Conservation (phyloP, 2,329 filamentous ascomycete species). For the Neonectria faginata region DNA sequence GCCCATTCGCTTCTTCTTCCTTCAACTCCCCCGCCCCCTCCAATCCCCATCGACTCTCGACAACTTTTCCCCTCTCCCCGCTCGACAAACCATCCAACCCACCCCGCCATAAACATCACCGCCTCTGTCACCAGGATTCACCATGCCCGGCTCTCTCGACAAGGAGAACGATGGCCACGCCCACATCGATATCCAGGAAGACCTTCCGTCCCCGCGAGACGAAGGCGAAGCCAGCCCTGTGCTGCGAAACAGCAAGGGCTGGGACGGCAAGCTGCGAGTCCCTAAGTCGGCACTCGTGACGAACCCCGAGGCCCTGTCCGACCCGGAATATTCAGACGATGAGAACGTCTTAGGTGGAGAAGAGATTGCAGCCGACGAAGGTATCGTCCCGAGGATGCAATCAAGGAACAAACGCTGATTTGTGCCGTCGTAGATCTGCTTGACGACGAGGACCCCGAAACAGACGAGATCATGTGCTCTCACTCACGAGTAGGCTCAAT, state of each 20-base stretch:
- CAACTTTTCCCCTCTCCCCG: slow-evolving; percentile 13
- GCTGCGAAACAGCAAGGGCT: slow-evolving; percentile 74
- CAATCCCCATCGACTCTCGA: slow-evolving; percentile 13
- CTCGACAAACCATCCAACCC: slow-evolving; percentile 32
- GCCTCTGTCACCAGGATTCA: slow-evolving; percentile 28
- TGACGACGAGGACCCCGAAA: slow-evolving; percentile 69
- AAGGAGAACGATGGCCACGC: slow-evolving; percentile 53
- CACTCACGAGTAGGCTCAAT: slow-evolving; percentile 88
- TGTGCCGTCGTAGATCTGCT: slow-evolving; percentile 62
- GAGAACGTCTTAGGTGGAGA: slow-evolving; percentile 77
- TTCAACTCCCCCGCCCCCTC: slow-evolving; percentile 17
- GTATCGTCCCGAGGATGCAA: slow-evolving; percentile 53
- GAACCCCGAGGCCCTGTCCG: slow-evolving; percentile 85
- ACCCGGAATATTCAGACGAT: slow-evolving; percentile 85
- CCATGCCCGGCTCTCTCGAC: slow-evolving; percentile 57
- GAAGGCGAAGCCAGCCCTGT: slow-evolving; percentile 60
- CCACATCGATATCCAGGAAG: slow-evolving; percentile 64
- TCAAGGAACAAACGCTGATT: not conserved
- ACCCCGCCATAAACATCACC: slow-evolving; percentile 27
- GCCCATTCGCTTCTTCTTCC: not conserved
- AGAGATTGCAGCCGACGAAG: slow-evolving; percentile 84
- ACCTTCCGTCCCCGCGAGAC: slow-evolving; percentile 52
- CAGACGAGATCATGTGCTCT: slow-evolving; percentile 87
- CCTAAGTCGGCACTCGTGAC: slow-evolving; percentile 70
- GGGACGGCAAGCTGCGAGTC: slow-evolving; percentile 86